Evolutionary conservation across 306 rosid species (phyloP).

Genomic region (Pueraria montana): DNA sequence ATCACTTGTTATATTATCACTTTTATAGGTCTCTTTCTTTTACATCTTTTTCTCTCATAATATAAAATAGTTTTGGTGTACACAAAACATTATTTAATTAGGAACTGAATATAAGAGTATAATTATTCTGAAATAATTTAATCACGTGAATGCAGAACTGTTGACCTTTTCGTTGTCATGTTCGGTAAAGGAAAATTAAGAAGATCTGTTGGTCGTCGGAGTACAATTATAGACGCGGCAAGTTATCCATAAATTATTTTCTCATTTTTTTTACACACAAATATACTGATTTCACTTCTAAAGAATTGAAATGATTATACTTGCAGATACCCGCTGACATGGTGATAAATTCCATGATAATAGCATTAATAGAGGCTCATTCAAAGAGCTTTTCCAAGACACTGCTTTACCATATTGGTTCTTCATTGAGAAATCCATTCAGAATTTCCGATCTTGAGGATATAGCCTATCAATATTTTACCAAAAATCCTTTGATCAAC

Average conservation of each 20-base stretch:
- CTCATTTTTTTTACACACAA: neutral
- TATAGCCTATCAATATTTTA: neutral
- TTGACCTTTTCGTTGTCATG: neutral
- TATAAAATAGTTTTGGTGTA: too few species aligned
- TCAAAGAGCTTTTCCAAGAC: neutral
- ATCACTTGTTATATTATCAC: too few species aligned
- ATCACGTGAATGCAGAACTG: neutral
- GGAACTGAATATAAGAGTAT: too few species aligned
- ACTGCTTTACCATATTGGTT: neutral
- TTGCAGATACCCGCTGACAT: neutral
- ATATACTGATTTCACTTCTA: too few species aligned
- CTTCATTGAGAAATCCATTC: neutral
- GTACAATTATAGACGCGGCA: neutral
- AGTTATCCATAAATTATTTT: neutral
- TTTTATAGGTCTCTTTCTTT: too few species aligned
- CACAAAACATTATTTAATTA: too few species aligned
- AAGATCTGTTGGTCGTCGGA: neutral
- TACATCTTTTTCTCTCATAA: too few species aligned
- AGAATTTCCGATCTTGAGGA: neutral
- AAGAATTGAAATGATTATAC: too few species aligned
- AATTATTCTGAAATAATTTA: too few species aligned
- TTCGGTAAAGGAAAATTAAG: neutral
- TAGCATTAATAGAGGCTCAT: neutral
- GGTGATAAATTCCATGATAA: neutral
- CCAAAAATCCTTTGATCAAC: neutral